Evolutionary conservation across 805 yeast genomes (phyloP).

Genomic region (Metschnikowia similis): DNA sequence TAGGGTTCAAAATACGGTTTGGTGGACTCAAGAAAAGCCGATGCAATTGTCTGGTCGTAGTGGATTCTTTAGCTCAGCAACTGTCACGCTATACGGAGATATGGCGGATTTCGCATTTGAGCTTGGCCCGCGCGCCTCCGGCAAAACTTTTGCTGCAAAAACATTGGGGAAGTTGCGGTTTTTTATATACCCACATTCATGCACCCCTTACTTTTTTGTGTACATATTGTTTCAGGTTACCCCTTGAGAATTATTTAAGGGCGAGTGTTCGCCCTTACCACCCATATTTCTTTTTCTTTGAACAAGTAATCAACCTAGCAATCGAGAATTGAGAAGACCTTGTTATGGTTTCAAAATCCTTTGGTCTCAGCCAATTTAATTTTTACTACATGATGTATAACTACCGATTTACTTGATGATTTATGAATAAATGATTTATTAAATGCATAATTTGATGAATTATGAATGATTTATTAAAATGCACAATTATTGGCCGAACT

Average conservation of each 20-base stretch:
- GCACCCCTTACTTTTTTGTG: neutral
- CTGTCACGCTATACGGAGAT: neutral
- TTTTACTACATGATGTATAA: too few species aligned
- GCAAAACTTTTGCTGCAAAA: slow-evolving; percentile 1
- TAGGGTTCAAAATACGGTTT: neutral
- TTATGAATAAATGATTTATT: too few species aligned
- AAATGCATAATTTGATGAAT: too few species aligned
- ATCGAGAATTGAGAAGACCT: too few species aligned
- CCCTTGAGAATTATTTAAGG: neutral
- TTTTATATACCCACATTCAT: neutral
- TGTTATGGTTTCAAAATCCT: too few species aligned
- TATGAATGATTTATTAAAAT: neutral
- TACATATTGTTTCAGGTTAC: neutral
- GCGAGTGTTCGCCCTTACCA: neutral
- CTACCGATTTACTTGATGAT: too few species aligned
- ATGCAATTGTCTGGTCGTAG: neutral
- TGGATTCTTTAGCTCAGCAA: neutral
- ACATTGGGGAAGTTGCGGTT: neutral
- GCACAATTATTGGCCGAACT: slow-evolving; percentile 22
- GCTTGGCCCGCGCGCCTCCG: neutral
- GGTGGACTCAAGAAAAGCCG: neutral
- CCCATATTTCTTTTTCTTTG: too few species aligned
- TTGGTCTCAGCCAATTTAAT: too few species aligned
- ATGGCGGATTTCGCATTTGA: neutral
- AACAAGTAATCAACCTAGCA: neutral